phyloP scores from a whole-genome alignment of 805 yeast genomes.

The Kluyveromyces siamensis region DNA sequence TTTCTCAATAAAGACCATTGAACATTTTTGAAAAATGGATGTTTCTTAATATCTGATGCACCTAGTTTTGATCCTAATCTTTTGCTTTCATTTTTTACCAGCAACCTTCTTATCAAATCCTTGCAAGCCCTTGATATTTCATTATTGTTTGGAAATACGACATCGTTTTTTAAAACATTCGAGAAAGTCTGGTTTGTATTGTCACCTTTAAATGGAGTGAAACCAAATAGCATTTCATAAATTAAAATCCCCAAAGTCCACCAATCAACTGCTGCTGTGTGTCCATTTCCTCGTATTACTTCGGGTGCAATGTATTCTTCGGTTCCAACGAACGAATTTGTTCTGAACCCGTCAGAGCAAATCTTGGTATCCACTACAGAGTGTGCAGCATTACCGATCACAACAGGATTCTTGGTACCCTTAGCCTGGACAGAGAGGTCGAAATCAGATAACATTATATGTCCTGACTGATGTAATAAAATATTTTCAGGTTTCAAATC shows the following conservation, averaged over 20 bases:
- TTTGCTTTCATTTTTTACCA: constrained; percentile 82
- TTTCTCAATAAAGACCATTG: constrained; percentile 95
- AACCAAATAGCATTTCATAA: constrained; percentile 92
- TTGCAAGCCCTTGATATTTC: constrained; percentile 68
- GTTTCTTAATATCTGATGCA: constrained; percentile 88
- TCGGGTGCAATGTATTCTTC: constrained; percentile 99
- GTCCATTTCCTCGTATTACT: constrained; percentile 94
- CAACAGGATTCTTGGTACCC: constrained; percentile 59
- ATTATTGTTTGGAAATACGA: constrained; percentile 63
- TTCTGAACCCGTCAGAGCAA: constrained; percentile 91
- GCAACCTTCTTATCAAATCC: constrained; percentile 65
- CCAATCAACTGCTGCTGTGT: constrained; percentile 98
- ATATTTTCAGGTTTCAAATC: constrained; percentile 97
- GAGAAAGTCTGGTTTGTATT: constrained; percentile 85
- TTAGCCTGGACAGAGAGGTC: constrained; percentile 88
- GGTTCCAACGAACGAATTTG: constrained; percentile 97
- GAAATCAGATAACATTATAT: constrained; percentile 94
- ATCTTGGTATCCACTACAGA: constrained; percentile 73
- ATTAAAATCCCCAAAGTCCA: constrained; percentile 95
- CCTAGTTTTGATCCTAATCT: constrained; percentile 89
- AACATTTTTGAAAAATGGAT: constrained; percentile 80
- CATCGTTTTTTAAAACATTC: constrained; percentile 77
- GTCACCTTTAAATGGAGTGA: constrained; percentile 92
- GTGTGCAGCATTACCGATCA: constrained; percentile 26
- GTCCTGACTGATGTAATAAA: constrained; percentile 90